Evolutionary conservation across 352 stramenopile genomes (phyloP).

Genomic region (Globisporangium perplexum): DNA sequence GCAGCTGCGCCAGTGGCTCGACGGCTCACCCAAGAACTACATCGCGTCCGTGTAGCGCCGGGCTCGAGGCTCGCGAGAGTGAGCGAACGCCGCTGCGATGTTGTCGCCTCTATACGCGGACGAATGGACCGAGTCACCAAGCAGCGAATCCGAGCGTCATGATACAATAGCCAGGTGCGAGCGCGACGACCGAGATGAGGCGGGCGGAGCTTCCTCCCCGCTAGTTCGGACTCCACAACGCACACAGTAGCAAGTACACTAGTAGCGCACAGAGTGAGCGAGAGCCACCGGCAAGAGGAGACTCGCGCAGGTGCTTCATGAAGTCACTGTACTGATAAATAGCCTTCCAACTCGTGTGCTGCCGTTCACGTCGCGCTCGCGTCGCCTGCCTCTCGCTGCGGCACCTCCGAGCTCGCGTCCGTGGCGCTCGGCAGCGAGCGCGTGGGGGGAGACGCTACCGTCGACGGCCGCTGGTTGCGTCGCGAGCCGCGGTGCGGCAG

Average conservation of each 20-base stretch:
- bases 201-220: too few species aligned
- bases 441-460: not conserved
- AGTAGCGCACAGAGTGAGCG: not conserved
- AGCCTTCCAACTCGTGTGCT: too few species aligned
- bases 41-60: constrained; percentile 59
- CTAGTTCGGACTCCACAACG: not conserved
- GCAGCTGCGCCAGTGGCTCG: constrained; percentile 78
- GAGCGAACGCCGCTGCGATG: too few species aligned
- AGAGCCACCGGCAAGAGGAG: not conserved
- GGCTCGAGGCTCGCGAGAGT: not conserved
- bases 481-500: constrained; percentile 5
- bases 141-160: not conserved
- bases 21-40: constrained; percentile 78
- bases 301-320: not conserved
- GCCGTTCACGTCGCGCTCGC: too few species aligned
- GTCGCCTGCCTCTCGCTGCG: not conserved
- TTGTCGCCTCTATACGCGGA: too few species aligned
- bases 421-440: not conserved
- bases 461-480: constrained; percentile 7
- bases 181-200: not conserved
- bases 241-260: constrained; percentile 2
- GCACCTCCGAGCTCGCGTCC: not conserved
- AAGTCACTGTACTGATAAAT: constrained; percentile 1
- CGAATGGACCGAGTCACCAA: too few species aligned
- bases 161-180: not conserved